These are phyloP conservation scores for Saturnispora ahearnii DNA, from an alignment of 805 yeast species.

Conservation along the genomic window DNA sequence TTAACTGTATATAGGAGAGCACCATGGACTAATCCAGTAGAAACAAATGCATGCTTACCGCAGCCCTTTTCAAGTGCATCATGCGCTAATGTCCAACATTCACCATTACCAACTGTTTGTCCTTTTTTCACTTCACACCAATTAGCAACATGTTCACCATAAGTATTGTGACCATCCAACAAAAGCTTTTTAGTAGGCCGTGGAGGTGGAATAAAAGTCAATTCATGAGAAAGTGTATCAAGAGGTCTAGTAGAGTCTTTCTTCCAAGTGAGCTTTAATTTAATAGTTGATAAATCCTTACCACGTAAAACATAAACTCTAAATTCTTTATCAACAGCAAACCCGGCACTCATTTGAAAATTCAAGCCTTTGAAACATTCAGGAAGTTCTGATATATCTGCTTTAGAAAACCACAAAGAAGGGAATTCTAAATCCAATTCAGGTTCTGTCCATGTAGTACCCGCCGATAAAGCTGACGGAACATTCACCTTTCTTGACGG, in stretches of 20 bases:
- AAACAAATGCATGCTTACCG: conserved; percentile 49
- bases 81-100: conserved; percentile 54
- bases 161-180: conserved; percentile 28
- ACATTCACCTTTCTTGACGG: conserved; percentile 13
- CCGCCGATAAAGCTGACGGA: no score
- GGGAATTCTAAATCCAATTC: conserved; percentile 34
- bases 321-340: conserved; percentile 21
- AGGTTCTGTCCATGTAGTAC: conserved; percentile 25
- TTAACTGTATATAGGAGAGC: conserved; percentile 18
- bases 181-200: conserved; percentile 28
- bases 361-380: conserved; percentile 29
- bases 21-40: conserved; percentile 41
- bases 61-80: conserved; percentile 46
- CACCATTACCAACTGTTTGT: conserved; percentile 44
- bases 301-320: conserved; percentile 32
- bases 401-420: conserved; percentile 39
- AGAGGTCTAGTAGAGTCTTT: conserved; percentile 19
- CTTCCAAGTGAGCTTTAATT: conserved; percentile 34
- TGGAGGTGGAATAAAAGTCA: conserved; percentile 37
- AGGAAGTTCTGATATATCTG: conserved; percentile 29
- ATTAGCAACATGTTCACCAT: conserved; percentile 44
- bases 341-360: conserved; percentile 26
- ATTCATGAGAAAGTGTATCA: conserved; percentile 23
- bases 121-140: conserved; percentile 46
- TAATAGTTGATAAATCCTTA: conserved; percentile 33